Evolutionary conservation across 495 filamentous ascomycete species (phyloP).

Genomic region (Bombardia bombarda): DNA sequence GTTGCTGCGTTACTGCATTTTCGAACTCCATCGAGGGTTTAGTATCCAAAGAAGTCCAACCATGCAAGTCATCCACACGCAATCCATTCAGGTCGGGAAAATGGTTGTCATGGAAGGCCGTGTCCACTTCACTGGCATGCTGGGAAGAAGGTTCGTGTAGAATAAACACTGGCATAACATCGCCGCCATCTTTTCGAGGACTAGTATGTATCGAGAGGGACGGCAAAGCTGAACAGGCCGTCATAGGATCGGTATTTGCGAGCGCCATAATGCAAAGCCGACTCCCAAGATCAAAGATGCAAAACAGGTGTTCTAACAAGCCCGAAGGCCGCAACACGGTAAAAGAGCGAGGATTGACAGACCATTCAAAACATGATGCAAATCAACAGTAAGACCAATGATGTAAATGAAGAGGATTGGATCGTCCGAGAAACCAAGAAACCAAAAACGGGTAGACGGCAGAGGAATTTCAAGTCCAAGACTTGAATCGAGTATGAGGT

Average conservation of each 20-base stretch:
- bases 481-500: too few species aligned
- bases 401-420: slow-evolving; percentile 8
- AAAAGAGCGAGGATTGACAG: slow-evolving; percentile 1
- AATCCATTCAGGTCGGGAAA: too few species aligned
- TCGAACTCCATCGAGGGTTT: slow-evolving; percentile 29
- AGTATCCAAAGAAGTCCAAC: slow-evolving; percentile 35
- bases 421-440: slow-evolving; percentile 8
- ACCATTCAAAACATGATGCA: slow-evolving; percentile 17
- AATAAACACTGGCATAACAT: too few species aligned
- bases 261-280: slow-evolving; percentile 14
- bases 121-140: too few species aligned
- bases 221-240: slow-evolving; percentile 3
- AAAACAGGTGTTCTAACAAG: slow-evolving; percentile 10
- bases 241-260: slow-evolving; percentile 9
- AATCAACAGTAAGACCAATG: slow-evolving; percentile 5
- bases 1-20: slow-evolving; percentile 20
- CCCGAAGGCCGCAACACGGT: slow-evolving; percentile 5
- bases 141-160: too few species aligned
- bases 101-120: neutral
- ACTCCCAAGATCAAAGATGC: slow-evolving; percentile 13
- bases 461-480: too few species aligned
- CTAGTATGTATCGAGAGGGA: neutral
- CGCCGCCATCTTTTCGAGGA: neutral
- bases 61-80: too few species aligned
- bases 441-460: slow-evolving; percentile 1